Evolutionary conservation across 805 yeast species (phyloP).

Genomic region (Candida michaelii): DNA sequence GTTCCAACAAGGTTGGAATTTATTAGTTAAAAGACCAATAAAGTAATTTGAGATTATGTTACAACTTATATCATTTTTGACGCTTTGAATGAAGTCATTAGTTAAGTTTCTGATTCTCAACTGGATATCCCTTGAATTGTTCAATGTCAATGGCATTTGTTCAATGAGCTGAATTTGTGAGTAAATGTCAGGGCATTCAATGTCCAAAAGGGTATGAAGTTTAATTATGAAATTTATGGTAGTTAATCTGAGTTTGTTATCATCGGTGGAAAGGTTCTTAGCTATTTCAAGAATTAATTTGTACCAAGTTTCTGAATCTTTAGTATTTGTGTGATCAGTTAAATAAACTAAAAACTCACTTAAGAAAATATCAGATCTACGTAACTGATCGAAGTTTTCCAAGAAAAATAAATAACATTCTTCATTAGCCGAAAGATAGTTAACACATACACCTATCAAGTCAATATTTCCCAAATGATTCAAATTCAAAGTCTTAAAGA

Average conservation of each 20-base stretch:
- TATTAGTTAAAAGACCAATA: slow-evolving; percentile 67
- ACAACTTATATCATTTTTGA: slow-evolving; percentile 18
- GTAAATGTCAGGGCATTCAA: slow-evolving; percentile 40
- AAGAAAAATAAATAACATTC: background rate
- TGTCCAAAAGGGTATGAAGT: slow-evolving; percentile 19
- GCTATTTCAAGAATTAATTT: slow-evolving; percentile 4
- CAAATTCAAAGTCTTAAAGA: slow-evolving; percentile 3
- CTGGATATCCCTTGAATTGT: slow-evolving; percentile 71
- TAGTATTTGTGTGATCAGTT: background rate
- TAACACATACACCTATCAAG: slow-evolving; percentile 11
- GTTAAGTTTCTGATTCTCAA: slow-evolving; percentile 65
- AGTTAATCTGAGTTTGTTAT: slow-evolving; percentile 39
- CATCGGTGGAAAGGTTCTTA: slow-evolving; percentile 11
- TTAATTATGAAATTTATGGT: slow-evolving; percentile 50
- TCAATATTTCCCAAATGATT: slow-evolving; percentile 10
- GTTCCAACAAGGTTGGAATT: slow-evolving; percentile 85
- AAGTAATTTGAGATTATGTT: slow-evolving; percentile 33
- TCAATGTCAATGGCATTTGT: slow-evolving; percentile 66
- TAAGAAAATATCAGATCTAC: slow-evolving; percentile 12
- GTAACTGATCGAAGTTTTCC: slow-evolving; percentile 9
- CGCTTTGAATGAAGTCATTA: slow-evolving; percentile 30
- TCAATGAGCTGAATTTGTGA: slow-evolving; percentile 61
- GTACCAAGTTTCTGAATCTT: background rate
- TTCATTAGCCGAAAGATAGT: background rate
- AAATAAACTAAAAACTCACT: slow-evolving; percentile 3